A percentile compares a stretch with the other conserved stretches of the same genome.
These are phyloP conservation scores for Carallia pectinifolia DNA, from an alignment of 345 rosid species.

Conservation along the genomic window DNA sequence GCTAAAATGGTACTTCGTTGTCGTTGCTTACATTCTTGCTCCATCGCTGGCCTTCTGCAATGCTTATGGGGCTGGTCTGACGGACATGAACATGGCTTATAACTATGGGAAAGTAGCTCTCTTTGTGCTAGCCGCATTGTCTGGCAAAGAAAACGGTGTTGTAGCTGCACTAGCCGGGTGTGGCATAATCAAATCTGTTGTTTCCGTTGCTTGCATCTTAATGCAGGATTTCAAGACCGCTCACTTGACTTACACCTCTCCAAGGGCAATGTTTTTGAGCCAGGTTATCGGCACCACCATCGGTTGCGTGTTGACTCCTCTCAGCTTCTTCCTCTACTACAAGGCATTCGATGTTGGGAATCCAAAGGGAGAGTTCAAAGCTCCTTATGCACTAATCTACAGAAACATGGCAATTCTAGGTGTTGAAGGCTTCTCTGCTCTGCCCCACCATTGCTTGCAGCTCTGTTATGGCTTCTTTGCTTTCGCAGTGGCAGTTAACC, in stretches of 20 bases:
- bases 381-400: constrained; percentile 88
- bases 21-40: constrained; percentile 72
- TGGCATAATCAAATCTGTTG: constrained; percentile 85
- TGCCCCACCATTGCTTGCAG: constrained; percentile 61
- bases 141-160: constrained; percentile 75
- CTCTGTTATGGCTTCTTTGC: constrained; percentile 69
- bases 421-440: constrained; percentile 61
- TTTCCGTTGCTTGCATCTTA: constrained; percentile 78
- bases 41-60: constrained; percentile 92
- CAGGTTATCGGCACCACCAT: constrained; percentile 73
- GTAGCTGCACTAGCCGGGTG: constrained; percentile 89
- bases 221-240: constrained; percentile 99
- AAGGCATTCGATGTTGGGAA: constrained; percentile 88
- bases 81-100: constrained; percentile 95
- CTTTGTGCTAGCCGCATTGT: constrained; percentile 66
- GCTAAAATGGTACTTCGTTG: constrained; percentile 83
- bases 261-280: constrained; percentile 83
- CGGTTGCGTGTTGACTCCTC: constrained; percentile 71
- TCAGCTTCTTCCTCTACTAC: constrained; percentile 86
- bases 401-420: constrained; percentile 76
- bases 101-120: constrained; percentile 95
- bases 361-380: constrained; percentile 83
- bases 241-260: constrained; percentile 74
- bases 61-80: constrained; percentile 93
- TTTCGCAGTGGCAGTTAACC: constrained; percentile 62